Percentiles rank a stretch among this genome's conserved stretches.
These are phyloP conservation scores for Rhodosporidiobolus odoratus DNA, from an alignment of 768 basidiomycete species.

Conservation along the genomic window DNA sequence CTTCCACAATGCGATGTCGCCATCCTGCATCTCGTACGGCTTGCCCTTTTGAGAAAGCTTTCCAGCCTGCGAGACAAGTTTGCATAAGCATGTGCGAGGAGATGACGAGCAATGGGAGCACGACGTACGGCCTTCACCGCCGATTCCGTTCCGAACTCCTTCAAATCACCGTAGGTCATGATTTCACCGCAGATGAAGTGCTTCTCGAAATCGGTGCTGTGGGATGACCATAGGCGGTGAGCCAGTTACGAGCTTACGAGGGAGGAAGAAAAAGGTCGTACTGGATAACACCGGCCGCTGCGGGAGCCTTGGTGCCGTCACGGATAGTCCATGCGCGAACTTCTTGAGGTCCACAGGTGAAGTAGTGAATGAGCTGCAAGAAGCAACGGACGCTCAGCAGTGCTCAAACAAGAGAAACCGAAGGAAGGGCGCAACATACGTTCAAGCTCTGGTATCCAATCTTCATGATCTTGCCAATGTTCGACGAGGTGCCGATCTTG, in stretches of 20 bases:
- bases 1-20: constrained; percentile 71
- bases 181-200: constrained; percentile 98
- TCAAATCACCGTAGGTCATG: constrained; percentile 83
- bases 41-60: constrained; percentile 95
- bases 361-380: constrained; percentile 79
- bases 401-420: neutral
- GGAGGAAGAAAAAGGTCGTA: constrained; percentile 43
- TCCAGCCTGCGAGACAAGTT: constrained; percentile 52
- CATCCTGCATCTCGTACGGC: constrained; percentile 65
- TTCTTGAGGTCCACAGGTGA: constrained; percentile 94
- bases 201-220: constrained; percentile 90
- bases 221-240: neutral
- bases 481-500: constrained; percentile 59
- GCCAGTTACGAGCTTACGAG: neutral
- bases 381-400: neutral
- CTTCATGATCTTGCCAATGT: constrained; percentile 85
- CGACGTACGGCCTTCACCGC: constrained; percentile 75
- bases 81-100: neutral
- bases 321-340: constrained; percentile 98
- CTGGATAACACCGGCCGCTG: constrained; percentile 98
- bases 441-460: constrained; percentile 84
- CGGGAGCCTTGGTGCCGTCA: constrained; percentile 86
- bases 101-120: neutral
- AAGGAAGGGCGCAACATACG: constrained; percentile 50
- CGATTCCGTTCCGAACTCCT: constrained; percentile 81